Evolutionary conservation across 2,329 filamentous ascomycete genomes (phyloP).

Genomic region (Claviceps citrina): DNA sequence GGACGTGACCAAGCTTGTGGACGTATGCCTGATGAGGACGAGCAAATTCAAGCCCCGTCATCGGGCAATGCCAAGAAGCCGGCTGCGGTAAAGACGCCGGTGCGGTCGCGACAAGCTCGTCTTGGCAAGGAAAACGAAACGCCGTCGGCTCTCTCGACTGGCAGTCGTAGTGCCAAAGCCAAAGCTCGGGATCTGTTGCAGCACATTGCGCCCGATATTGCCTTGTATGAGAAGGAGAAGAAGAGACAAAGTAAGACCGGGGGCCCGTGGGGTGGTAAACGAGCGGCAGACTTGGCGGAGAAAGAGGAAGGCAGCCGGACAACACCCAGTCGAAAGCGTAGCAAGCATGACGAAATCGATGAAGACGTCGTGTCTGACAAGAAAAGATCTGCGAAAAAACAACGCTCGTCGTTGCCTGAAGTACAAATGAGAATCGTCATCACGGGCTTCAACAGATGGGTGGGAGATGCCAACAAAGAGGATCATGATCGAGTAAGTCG

Average conservation of each 20-base stretch:
- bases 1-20: slow-evolving; percentile 27
- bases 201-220: slow-evolving; percentile 67
- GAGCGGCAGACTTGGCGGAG: slow-evolving; percentile 43
- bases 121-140: slow-evolving; percentile 72
- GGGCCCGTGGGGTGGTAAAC: slow-evolving; percentile 45
- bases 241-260: slow-evolving; percentile 48
- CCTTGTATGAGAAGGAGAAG: slow-evolving; percentile 82
- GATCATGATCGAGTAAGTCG: slow-evolving; percentile 60
- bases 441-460: slow-evolving; percentile 75
- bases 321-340: slow-evolving; percentile 25
- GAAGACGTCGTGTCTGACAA: slow-evolving; percentile 28
- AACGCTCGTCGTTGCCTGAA: slow-evolving; percentile 43
- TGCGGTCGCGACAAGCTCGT: slow-evolving; percentile 29
- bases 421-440: slow-evolving; percentile 63
- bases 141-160: slow-evolving; percentile 49
- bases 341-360: slow-evolving; percentile 29
- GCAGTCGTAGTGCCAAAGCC: slow-evolving; percentile 75
- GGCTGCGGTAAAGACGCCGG: slow-evolving; percentile 21
- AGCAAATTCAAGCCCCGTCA: slow-evolving; percentile 17
- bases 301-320: slow-evolving; percentile 31
- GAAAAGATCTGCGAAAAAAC: slow-evolving; percentile 43
- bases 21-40: slow-evolving; percentile 28
- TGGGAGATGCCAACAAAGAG: slow-evolving; percentile 56
- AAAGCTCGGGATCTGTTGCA: slow-evolving; percentile 67
- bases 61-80: slow-evolving; percentile 12